phyloP scores from a whole-genome alignment of 2,329 filamentous ascomycete genomes.

The Penicillium corylophilum region DNA sequence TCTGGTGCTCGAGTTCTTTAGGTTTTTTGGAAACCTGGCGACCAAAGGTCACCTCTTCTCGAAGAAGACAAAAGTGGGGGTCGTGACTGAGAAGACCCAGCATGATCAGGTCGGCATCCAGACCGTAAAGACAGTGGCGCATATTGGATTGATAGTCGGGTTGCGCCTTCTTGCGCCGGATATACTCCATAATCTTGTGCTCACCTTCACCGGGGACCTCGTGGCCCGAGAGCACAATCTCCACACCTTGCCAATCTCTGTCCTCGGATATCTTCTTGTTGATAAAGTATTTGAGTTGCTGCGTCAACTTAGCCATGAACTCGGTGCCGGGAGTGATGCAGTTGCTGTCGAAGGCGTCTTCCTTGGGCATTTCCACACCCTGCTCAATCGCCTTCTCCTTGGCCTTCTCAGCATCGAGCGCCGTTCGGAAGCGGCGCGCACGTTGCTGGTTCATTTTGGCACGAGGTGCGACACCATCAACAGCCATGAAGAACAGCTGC shows the following conservation, averaged over 20 bases:
- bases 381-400: constrained; percentile 89
- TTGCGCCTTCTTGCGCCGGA: constrained; percentile 94
- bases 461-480: constrained; percentile 93
- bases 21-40: constrained; percentile 82
- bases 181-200: constrained; percentile 99
- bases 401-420: constrained; percentile 82
- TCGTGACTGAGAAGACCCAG: constrained; percentile 94
- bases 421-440: constrained; percentile 89
- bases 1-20: constrained; percentile 96
- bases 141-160: constrained; percentile 89
- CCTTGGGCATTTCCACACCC: constrained; percentile 89
- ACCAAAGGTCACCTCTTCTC: constrained; percentile 97
- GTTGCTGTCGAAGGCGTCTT: constrained; percentile 97
- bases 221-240: constrained; percentile 93
- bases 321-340: constrained; percentile 95
- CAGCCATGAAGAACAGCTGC: constrained; percentile 99
- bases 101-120: constrained; percentile 99
- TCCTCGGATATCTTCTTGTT: constrained; percentile 98
- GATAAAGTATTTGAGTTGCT: constrained; percentile 96
- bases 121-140: constrained; percentile 92
- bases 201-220: constrained; percentile 98
- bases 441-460: constrained; percentile 99
- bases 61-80: constrained; percentile 93
- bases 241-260: constrained; percentile 93
- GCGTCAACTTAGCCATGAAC: constrained; percentile 95